phyloP scores from a whole-genome alignment of 2,329 filamentous ascomycete genomes.

The Colletotrichum lindemuthianum region DNA sequence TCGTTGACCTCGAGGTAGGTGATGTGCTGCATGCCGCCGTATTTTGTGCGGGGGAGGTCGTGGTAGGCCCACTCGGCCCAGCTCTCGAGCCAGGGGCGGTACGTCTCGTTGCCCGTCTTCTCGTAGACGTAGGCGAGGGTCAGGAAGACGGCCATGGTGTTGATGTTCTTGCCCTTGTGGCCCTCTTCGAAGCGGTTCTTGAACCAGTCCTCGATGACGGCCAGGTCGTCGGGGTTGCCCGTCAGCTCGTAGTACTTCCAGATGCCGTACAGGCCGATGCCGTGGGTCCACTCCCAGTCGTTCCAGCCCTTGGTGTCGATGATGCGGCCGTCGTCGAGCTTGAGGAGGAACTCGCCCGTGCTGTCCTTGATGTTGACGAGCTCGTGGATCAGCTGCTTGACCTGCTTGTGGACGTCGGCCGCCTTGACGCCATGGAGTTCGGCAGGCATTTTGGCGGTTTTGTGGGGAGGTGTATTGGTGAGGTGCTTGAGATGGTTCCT shows the following conservation, averaged over 20 bases:
- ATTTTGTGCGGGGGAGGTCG: constrained; percentile 76
- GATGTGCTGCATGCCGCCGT: constrained; percentile 79
- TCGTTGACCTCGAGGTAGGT: constrained; percentile 78
- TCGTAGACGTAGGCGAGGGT: constrained; percentile 84
- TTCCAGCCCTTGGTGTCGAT: constrained; percentile 89
- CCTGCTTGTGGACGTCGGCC: constrained; percentile 61
- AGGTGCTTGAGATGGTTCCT: background rate
- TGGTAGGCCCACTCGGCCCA: constrained; percentile 89
- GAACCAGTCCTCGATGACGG: constrained; percentile 81
- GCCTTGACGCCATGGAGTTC: constrained; percentile 58
- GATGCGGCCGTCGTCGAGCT: constrained; percentile 75
- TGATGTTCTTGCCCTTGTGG: constrained; percentile 85
- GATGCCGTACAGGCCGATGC: constrained; percentile 81
- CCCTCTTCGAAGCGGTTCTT: constrained; percentile 72
- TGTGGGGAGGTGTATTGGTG: background rate
- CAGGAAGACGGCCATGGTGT: constrained; percentile 83
- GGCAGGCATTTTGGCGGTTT: constrained; percentile 47
- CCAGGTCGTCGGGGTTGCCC: constrained; percentile 66
- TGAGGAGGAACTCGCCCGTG: constrained; percentile 78
- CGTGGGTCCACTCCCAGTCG: constrained; percentile 86
- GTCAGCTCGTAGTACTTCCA: constrained; percentile 85
- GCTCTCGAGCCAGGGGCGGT: constrained; percentile 79
- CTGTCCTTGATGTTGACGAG: constrained; percentile 81
- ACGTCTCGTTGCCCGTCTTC: constrained; percentile 73
- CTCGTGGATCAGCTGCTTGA: constrained; percentile 76